These are phyloP conservation scores for Solanum appendiculatum DNA, from an alignment of 257 asterid species.

Conservation along the genomic window DNA sequence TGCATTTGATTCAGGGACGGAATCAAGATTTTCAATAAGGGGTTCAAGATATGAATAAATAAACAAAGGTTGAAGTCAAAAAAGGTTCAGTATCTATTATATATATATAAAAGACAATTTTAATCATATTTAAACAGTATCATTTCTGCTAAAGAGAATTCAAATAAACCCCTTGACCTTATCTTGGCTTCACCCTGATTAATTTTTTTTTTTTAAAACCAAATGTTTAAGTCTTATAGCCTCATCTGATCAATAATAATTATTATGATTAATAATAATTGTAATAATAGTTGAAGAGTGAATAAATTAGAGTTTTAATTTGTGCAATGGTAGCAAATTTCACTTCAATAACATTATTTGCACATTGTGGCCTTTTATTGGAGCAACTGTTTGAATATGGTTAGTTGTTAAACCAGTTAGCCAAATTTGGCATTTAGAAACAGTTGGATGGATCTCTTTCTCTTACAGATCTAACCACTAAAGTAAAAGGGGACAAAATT, in stretches of 20 bases:
- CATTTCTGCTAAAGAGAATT: background rate
- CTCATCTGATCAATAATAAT: no score
- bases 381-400: background rate
- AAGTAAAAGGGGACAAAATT: background rate
- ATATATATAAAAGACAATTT: no score
- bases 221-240: no score
- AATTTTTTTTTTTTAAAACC: no score
- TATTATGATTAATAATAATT: no score
- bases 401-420: background rate
- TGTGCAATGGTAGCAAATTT: background rate
- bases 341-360: no score
- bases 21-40: background rate
- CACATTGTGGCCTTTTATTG: no score
- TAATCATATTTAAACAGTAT: no score
- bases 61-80: background rate
- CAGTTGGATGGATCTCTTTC: background rate
- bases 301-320: background rate
- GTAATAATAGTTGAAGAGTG: background rate
- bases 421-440: background rate
- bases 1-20: background rate
- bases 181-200: no score
- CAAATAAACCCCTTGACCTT: no score
- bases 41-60: background rate
- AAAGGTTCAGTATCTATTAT: background rate
- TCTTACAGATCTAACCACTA: background rate